These are phyloP conservation scores for Triticum aestivum DNA, from an alignment of 176 grass and related monocot species.

Conservation along the genomic window DNA sequence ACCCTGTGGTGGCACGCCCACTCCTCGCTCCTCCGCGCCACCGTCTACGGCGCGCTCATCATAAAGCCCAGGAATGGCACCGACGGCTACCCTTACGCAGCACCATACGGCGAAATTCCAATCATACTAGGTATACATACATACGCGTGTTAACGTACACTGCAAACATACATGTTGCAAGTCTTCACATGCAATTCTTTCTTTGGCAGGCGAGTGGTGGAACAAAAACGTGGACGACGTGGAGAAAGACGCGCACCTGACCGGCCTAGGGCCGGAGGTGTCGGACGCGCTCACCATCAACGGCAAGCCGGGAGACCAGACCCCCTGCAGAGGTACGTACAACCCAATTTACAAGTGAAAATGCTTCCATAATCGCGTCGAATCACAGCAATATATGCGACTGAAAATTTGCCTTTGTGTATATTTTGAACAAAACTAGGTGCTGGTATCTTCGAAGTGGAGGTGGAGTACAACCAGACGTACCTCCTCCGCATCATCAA, in stretches of 20 bases:
- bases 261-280: not conserved
- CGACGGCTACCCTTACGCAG: slow-evolving; percentile 35
- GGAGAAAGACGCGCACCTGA: slow-evolving; percentile 14
- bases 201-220: slow-evolving; percentile 34
- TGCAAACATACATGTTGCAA: not conserved
- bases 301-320: slow-evolving; percentile 38
- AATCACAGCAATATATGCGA: too few relatives aligned
- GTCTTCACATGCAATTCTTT: not conserved
- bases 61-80: slow-evolving; percentile 26
- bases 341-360: not conserved
- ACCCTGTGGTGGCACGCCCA: slow-evolving; percentile 96
- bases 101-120: slow-evolving; percentile 40
- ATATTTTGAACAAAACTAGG: not conserved
- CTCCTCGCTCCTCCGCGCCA: slow-evolving; percentile 44
- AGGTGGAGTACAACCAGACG: slow-evolving; percentile 36
- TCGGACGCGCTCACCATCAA: slow-evolving; percentile 50
- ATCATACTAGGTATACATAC: slow-evolving; percentile 32
- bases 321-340: slow-evolving; percentile 1
- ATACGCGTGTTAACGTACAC: not conserved
- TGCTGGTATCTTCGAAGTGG: slow-evolving; percentile 25
- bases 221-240: slow-evolving; percentile 40
- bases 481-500: slow-evolving; percentile 69
- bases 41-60: slow-evolving; percentile 60
- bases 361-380: too few relatives aligned
- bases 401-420: too few relatives aligned